Evolutionary conservation across 2,329 filamentous ascomycete genomes (phyloP).

Genomic region (Rhinocladiella mackenziei): DNA sequence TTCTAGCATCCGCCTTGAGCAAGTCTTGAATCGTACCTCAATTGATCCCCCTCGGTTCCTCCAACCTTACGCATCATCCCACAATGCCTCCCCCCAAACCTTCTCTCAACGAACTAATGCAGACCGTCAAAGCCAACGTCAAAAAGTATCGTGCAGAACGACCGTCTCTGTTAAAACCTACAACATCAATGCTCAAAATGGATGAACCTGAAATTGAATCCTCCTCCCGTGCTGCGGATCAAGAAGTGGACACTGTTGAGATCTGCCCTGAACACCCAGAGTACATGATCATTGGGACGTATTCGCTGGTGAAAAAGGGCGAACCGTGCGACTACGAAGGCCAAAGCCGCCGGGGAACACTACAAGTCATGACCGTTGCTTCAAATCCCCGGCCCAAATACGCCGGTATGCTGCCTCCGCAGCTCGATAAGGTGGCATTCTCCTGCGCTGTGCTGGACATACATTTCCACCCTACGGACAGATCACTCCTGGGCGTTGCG

Average conservation of each 20-base stretch:
- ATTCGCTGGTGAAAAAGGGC: slow-evolving; percentile 22
- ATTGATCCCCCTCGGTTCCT: background rate
- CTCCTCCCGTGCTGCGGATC: slow-evolving; percentile 16
- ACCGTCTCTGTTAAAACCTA: slow-evolving; percentile 1
- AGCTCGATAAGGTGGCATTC: slow-evolving; percentile 30
- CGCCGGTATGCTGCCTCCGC: slow-evolving; percentile 18
- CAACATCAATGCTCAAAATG: slow-evolving; percentile 4
- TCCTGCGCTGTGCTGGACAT: slow-evolving; percentile 74
- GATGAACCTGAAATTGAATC: slow-evolving; percentile 10
- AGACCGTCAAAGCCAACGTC: slow-evolving; percentile 16
- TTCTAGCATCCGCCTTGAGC: no score
- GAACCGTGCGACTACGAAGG: slow-evolving; percentile 11
- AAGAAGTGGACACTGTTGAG: slow-evolving; percentile 25
- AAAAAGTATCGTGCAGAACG: slow-evolving; percentile 8
- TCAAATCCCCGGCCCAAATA: slow-evolving; percentile 13
- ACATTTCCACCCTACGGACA: slow-evolving; percentile 64
- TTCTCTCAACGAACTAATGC: slow-evolving; percentile 16
- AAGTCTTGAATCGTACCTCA: no score
- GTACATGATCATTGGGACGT: slow-evolving; percentile 28
- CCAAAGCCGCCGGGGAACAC: slow-evolving; percentile 18
- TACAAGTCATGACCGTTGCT: slow-evolving; percentile 22
- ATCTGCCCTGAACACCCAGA: slow-evolving; percentile 24
- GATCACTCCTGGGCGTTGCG: slow-evolving; percentile 64
- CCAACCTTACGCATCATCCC: slow-evolving; percentile 30
- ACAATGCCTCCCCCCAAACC: slow-evolving; percentile 11